These are phyloP conservation scores for Coccomyxa sp. DNA, from an alignment of 139 green algal genomes.

Conservation along the genomic window DNA sequence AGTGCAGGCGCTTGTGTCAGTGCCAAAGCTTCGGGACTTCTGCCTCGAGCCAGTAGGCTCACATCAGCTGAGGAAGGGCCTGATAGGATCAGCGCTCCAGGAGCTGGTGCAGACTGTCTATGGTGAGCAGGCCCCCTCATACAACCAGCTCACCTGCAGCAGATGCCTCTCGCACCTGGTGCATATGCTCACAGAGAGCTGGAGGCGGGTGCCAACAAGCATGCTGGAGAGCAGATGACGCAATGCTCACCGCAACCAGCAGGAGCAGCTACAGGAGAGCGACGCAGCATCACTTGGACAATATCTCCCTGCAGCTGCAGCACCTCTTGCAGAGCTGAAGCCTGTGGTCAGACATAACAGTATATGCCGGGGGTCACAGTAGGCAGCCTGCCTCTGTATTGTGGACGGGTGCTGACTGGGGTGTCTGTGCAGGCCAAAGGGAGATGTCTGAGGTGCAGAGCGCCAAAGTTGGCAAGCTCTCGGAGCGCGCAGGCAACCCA, in stretches of 20 bases:
- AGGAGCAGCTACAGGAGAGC: too few species aligned
- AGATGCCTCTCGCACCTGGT: too few species aligned
- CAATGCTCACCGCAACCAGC: too few species aligned
- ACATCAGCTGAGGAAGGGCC: background rate
- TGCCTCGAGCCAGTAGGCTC: background rate
- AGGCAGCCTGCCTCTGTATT: background rate
- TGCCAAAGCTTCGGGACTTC: constrained; percentile 10
- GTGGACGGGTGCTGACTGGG: background rate
- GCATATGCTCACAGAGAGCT: too few species aligned
- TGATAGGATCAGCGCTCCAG: constrained; percentile 11
- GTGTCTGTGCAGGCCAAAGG: background rate
- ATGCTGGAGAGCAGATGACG: too few species aligned
- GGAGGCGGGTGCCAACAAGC: too few species aligned
- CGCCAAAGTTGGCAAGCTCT: background rate
- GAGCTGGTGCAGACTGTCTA: constrained; percentile 11
- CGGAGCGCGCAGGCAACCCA: background rate
- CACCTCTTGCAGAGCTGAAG: too few species aligned
- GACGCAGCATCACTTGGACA: too few species aligned
- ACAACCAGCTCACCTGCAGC: background rate
- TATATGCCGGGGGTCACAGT: too few species aligned
- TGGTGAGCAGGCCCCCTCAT: background rate
- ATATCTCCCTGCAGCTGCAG: too few species aligned
- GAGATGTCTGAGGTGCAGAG: background rate
- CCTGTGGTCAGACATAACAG: too few species aligned
- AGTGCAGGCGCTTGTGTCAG: constrained; percentile 17